These are phyloP conservation scores for Conoideocrella luteorostrata DNA, from an alignment of 2,329 filamentous ascomycete species.

Conservation along the genomic window DNA sequence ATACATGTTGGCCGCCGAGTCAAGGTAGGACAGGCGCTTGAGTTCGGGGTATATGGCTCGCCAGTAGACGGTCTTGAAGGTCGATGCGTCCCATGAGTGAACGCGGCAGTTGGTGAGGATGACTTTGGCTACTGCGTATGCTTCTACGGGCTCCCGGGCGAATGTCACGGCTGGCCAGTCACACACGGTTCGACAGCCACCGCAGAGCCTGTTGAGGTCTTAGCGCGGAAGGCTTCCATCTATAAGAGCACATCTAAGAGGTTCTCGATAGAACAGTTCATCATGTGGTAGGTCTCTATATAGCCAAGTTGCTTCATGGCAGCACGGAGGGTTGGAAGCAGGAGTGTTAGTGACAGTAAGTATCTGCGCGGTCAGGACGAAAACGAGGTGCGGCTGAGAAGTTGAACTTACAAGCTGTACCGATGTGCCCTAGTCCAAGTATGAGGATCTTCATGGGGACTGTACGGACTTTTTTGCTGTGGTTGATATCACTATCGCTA, in stretches of 20 bases:
- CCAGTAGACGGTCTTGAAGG: conserved; percentile 63
- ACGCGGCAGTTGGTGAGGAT: conserved; percentile 62
- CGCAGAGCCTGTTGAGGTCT: conserved; percentile 64
- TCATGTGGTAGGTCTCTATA: conserved; percentile 67
- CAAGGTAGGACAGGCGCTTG: conserved; percentile 29
- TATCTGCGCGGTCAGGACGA: neutral
- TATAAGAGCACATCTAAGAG: conserved; percentile 56
- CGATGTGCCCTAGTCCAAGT: conserved; percentile 63
- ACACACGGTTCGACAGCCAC: conserved; percentile 60
- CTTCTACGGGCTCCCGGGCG: conserved; percentile 62
- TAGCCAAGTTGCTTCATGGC: conserved; percentile 62
- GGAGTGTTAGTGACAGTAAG: neutral
- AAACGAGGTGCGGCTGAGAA: neutral
- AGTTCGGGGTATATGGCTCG: conserved; percentile 57
- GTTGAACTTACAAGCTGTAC: conserved; percentile 59
- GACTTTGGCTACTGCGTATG: conserved; percentile 67
- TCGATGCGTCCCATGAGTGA: conserved; percentile 55
- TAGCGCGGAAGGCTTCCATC: conserved; percentile 62
- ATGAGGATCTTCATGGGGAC: conserved; percentile 69
- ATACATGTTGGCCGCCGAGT: conserved; percentile 62
- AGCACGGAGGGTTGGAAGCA: conserved; percentile 49
- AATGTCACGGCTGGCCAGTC: conserved; percentile 65
- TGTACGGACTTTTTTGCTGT: conserved; percentile 55
- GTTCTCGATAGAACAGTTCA: conserved; percentile 60
- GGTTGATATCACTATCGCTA: conserved; percentile 60